Percentiles rank a stretch among this genome's conserved stretches.
Conservation (phyloP, 129 eudicot genomes). For the Ambrosia trifida region DNA sequence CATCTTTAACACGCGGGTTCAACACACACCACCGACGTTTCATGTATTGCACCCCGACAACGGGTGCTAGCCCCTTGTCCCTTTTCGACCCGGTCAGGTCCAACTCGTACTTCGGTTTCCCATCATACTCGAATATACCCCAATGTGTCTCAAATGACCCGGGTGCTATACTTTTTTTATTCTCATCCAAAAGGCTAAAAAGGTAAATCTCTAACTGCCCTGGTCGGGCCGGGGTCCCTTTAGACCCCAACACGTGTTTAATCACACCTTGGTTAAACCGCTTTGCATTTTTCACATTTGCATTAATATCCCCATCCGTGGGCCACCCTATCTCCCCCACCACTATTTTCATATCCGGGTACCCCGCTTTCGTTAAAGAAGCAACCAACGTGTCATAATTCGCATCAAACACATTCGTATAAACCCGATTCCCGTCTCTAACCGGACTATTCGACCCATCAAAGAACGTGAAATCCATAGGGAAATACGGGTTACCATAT, state of each 20-base stretch:
- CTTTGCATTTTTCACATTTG: conserved; percentile 57
- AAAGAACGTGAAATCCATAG: conserved; percentile 73
- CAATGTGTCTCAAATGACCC: conserved; percentile 92
- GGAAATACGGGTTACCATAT: conserved; percentile 62
- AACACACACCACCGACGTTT: conserved; percentile 67
- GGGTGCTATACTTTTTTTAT: conserved; percentile 75
- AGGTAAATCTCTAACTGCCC: conserved; percentile 63
- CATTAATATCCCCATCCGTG: conserved; percentile 71
- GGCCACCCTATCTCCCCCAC: conserved; percentile 99
- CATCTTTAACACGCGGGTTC: conserved; percentile 59
- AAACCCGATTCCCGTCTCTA: conserved; percentile 49
- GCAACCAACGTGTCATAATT: conserved; percentile 80
- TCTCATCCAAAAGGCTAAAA: conserved; percentile 76
- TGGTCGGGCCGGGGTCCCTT: conserved; percentile 71
- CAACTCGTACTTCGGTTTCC: conserved; percentile 76
- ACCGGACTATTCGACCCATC: conserved; percentile 63
- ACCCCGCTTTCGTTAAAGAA: conserved; percentile 71
- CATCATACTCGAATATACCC: conserved; percentile 93
- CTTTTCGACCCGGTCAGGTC: conserved; percentile 47
- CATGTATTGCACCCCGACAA: conserved; percentile 64
- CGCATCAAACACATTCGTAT: conserved; percentile 87
- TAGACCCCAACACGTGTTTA: conserved; percentile 52
- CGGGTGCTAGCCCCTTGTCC: conserved; percentile 51
- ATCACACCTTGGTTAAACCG: conserved; percentile 72
- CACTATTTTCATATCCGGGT: conserved; percentile 67